phyloP scores from a whole-genome alignment of 257 asterid species.

The Knoxia roxburghii region DNA sequence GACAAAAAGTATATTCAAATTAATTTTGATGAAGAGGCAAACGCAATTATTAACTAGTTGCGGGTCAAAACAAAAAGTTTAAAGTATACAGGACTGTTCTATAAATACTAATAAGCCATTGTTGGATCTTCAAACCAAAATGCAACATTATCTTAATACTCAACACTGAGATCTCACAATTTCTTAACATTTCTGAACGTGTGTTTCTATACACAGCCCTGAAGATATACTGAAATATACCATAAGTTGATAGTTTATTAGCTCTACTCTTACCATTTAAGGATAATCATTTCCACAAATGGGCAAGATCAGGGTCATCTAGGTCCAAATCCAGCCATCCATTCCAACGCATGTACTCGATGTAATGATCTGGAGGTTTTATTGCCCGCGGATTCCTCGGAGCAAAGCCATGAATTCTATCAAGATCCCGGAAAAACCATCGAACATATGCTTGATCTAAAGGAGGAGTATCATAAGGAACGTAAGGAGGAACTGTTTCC shows the following conservation, averaged over 20 bases:
- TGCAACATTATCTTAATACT: too few species aligned
- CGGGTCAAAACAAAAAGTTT: too few species aligned
- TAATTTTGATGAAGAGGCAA: too few species aligned
- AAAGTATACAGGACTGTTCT: too few species aligned
- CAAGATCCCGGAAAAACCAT: slow-evolving; percentile 79
- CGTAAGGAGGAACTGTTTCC: slow-evolving; percentile 48
- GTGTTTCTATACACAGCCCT: too few species aligned
- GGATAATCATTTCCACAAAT: slow-evolving; percentile 33
- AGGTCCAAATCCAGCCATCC: slow-evolving; percentile 88
- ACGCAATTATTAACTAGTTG: too few species aligned
- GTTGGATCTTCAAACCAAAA: too few species aligned
- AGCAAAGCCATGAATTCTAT: slow-evolving; percentile 63
- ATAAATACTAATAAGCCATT: too few species aligned
- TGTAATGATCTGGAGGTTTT: slow-evolving; percentile 79
- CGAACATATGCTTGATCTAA: slow-evolving; percentile 53
- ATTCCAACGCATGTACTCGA: slow-evolving; percentile 72
- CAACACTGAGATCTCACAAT: too few species aligned
- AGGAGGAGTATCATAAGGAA: slow-evolving; percentile 72
- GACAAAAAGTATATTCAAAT: too few species aligned
- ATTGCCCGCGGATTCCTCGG: slow-evolving; percentile 62
- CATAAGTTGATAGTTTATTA: background rate
- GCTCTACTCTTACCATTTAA: background rate
- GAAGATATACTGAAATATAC: too few species aligned
- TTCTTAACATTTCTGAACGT: too few species aligned
- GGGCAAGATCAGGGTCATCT: slow-evolving; percentile 74